phyloP scores from a whole-genome alignment of 2,329 filamentous ascomycete genomes.

The Aureobasidium sp. region DNA sequence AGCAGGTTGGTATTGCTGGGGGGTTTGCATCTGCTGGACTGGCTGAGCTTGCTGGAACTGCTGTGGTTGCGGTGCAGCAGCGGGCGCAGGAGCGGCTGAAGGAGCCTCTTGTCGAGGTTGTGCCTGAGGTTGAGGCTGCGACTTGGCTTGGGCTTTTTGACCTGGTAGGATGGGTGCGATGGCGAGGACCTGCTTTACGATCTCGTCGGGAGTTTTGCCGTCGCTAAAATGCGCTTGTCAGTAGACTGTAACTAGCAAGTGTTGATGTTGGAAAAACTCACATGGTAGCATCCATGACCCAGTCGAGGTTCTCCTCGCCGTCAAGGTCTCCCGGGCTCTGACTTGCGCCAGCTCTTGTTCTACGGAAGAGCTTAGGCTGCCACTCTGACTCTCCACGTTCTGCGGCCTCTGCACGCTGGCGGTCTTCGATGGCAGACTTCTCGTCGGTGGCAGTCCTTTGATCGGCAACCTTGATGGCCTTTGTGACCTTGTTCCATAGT shows the following conservation, averaged over 20 bases:
- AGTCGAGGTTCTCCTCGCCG: constrained; percentile 84
- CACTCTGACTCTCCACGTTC: constrained; percentile 73
- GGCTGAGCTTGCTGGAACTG: not conserved
- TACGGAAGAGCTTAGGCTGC: constrained; percentile 78
- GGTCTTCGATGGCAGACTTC: constrained; percentile 93
- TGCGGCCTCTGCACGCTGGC: constrained; percentile 81
- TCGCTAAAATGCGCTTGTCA: constrained; percentile 41
- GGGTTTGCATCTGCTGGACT: not conserved
- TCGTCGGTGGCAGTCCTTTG: constrained; percentile 87
- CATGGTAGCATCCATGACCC: constrained; percentile 86
- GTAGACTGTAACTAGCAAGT: constrained; percentile 10
- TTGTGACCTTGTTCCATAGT: constrained; percentile 73
- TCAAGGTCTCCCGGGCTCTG: constrained; percentile 49
- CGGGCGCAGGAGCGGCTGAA: constrained; percentile 36
- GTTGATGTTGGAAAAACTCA: constrained; percentile 36
- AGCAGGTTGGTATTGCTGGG: not conserved
- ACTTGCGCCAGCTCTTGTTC: constrained; percentile 60
- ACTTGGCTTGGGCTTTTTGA: constrained; percentile 46
- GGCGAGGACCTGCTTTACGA: constrained; percentile 67
- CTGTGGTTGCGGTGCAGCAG: not conserved
- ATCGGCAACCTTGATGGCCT: constrained; percentile 75
- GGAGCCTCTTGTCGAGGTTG: not conserved
- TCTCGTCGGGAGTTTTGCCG: constrained; percentile 56
- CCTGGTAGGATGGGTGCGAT: constrained; percentile 80
- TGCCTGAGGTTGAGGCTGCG: constrained; percentile 25